These are phyloP conservation scores for Hirsutella rhossiliensis DNA, from an alignment of 2,329 filamentous ascomycete species.

Conservation along the genomic window DNA sequence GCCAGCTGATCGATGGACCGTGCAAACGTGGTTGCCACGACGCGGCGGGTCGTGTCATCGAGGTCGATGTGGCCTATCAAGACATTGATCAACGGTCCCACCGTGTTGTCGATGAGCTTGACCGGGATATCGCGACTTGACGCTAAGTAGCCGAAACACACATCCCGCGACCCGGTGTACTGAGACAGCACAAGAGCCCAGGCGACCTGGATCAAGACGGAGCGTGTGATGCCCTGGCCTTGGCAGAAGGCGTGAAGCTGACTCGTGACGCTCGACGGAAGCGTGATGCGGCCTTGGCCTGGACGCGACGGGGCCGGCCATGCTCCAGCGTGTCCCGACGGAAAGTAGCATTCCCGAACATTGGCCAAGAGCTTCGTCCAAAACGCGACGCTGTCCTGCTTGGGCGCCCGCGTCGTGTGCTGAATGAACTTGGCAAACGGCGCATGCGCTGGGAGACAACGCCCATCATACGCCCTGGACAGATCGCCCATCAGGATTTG, in stretches of 20 bases:
- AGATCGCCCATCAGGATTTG: background rate
- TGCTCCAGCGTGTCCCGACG: too few relatives aligned
- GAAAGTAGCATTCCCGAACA: too few relatives aligned
- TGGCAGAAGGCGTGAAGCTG: background rate
- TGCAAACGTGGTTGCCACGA: background rate
- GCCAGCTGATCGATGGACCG: background rate
- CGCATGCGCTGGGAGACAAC: background rate
- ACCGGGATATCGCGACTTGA: slow-evolving; percentile 38
- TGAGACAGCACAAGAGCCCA: slow-evolving; percentile 27
- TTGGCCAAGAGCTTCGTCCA: too few relatives aligned
- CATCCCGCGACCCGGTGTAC: slow-evolving; percentile 31
- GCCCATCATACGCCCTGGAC: background rate
- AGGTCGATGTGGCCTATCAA: slow-evolving; percentile 26
- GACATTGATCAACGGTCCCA: slow-evolving; percentile 43
- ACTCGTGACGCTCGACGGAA: background rate
- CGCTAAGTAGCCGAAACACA: slow-evolving; percentile 39
- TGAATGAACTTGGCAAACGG: background rate
- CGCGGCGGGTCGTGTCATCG: background rate
- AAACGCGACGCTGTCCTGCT: too few relatives aligned
- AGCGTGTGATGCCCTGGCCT: background rate
- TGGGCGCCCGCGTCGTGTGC: too few relatives aligned
- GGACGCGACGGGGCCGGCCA: too few relatives aligned
- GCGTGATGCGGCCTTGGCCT: background rate
- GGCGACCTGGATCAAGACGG: slow-evolving; percentile 26
- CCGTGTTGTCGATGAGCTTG: slow-evolving; percentile 29